Conservation (phyloP, 257 asterid species). For the Plantago major region DNA sequence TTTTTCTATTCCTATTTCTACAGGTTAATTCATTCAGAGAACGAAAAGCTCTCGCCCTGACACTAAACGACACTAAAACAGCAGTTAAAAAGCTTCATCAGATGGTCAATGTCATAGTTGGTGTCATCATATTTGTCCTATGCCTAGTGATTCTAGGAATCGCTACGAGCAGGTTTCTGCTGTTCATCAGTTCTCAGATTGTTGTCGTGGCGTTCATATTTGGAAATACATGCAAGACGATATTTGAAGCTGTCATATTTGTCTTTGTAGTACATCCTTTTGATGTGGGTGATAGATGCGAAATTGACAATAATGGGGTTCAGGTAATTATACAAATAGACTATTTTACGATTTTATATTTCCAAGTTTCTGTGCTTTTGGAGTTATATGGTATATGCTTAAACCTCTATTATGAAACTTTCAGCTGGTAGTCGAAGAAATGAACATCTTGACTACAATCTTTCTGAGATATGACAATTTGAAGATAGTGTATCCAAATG, state of each 20-base stretch:
- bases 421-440: conserved; percentile 91
- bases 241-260: conserved; percentile 75
- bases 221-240: conserved; percentile 81
- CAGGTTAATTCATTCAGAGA: conserved; percentile 84
- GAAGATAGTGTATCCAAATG: conserved; percentile 65
- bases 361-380: background rate
- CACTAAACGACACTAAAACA: conserved; percentile 84
- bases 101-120: conserved; percentile 62
- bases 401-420: background rate
- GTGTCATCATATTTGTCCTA: conserved; percentile 44
- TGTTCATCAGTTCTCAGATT: conserved; percentile 78
- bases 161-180: conserved; percentile 61
- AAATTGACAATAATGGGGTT: conserved; percentile 74
- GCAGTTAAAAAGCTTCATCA: conserved; percentile 82
- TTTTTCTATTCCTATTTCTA: background rate
- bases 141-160: conserved; percentile 63
- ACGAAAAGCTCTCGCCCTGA: conserved; percentile 81
- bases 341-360: background rate
- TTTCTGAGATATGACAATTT: conserved; percentile 64
- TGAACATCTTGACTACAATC: conserved; percentile 79
- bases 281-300: conserved; percentile 92
- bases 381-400: background rate
- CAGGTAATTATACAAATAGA: conserved; percentile 37
- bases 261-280: conserved; percentile 85
- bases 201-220: conserved; percentile 85